Percentiles rank a stretch among this genome's conserved stretches.
Evolutionary conservation across 2,329 filamentous ascomycete genomes (phyloP).

Genomic region (Ceratocystis variospora): DNA sequence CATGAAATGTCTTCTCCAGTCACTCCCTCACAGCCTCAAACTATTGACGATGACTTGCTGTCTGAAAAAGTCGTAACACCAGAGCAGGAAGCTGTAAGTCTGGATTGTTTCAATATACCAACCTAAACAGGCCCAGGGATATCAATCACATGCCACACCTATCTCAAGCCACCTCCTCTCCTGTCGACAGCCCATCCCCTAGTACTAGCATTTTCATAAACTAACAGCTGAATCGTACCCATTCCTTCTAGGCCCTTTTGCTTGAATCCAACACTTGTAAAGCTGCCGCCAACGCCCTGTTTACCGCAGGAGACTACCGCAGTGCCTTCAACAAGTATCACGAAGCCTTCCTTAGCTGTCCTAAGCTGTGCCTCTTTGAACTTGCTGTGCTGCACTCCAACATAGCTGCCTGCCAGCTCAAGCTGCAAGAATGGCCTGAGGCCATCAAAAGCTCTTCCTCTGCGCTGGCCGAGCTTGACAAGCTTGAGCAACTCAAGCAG

Average conservation of each 20-base stretch:
- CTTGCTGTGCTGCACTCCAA: constrained; percentile 78
- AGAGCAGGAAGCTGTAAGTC: constrained; percentile 43
- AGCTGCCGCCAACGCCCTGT: constrained; percentile 63
- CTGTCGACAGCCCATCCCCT: too few species aligned
- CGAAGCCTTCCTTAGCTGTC: constrained; percentile 62
- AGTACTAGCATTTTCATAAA: too few species aligned
- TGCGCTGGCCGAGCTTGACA: constrained; percentile 59
- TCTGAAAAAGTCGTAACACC: constrained; percentile 33
- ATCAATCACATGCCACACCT: background rate
- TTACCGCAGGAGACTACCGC: constrained; percentile 55
- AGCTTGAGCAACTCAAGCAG: constrained; percentile 32
- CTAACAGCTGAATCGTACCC: background rate
- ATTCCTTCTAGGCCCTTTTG: constrained; percentile 44
- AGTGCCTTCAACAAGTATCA: constrained; percentile 74
- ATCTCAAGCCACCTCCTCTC: background rate
- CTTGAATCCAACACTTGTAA: constrained; percentile 61
- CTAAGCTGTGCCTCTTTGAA: constrained; percentile 76
- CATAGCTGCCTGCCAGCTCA: constrained; percentile 76
- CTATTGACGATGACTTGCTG: constrained; percentile 23
- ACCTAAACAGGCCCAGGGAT: background rate
- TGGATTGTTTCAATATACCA: background rate
- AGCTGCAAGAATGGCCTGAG: constrained; percentile 72
- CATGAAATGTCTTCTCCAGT: background rate
- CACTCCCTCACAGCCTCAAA: background rate
- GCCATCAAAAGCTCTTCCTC: constrained; percentile 60